These are phyloP conservation scores for Chlorophyllum brunneum DNA, from an alignment of 768 basidiomycete genomes.

Conservation along the genomic window DNA sequence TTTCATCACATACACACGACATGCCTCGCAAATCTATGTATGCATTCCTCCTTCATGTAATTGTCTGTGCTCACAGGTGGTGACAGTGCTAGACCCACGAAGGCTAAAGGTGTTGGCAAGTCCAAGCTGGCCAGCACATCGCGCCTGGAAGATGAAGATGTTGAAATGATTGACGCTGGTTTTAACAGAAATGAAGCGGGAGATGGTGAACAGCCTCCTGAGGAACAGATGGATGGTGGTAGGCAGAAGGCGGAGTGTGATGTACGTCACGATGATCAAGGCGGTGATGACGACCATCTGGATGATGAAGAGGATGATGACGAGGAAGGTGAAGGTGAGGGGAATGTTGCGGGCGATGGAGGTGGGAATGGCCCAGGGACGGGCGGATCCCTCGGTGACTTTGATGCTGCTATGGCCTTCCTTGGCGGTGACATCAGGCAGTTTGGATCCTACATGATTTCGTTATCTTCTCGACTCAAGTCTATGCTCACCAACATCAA, in stretches of 20 bases:
- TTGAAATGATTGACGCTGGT: slow-evolving; percentile 72
- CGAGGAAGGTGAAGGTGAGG: slow-evolving; percentile 43
- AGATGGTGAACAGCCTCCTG: slow-evolving; percentile 44
- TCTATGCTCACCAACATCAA: slow-evolving; percentile 89
- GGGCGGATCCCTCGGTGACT: slow-evolving; percentile 44
- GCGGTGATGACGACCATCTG: slow-evolving; percentile 37
- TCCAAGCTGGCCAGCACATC: slow-evolving; percentile 66
- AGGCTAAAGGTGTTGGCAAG: slow-evolving; percentile 59
- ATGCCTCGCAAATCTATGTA: slow-evolving; percentile 81
- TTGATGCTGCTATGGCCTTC: slow-evolving; percentile 75
- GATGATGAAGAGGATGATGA: slow-evolving; percentile 43
- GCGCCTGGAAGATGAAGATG: slow-evolving; percentile 62
- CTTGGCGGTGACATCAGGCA: slow-evolving; percentile 82
- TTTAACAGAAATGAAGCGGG: slow-evolving; percentile 41
- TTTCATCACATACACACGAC: slow-evolving; percentile 37
- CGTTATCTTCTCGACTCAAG: slow-evolving; percentile 84
- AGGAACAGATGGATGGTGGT: slow-evolving; percentile 37
- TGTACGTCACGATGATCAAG: slow-evolving; percentile 20
- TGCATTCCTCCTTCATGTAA: slow-evolving; percentile 16
- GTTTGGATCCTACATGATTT: slow-evolving; percentile 90
- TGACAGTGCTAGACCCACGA: slow-evolving; percentile 41
- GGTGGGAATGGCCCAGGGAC: slow-evolving; percentile 32
- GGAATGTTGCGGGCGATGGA: slow-evolving; percentile 32
- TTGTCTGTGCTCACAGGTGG: slow-evolving; percentile 13
- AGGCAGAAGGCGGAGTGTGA: slow-evolving; percentile 24